A percentile compares a stretch with the other conserved stretches of the same genome.
Conservation (phyloP, 306 rosid genomes). For the Lathyrus oleraceus region DNA sequence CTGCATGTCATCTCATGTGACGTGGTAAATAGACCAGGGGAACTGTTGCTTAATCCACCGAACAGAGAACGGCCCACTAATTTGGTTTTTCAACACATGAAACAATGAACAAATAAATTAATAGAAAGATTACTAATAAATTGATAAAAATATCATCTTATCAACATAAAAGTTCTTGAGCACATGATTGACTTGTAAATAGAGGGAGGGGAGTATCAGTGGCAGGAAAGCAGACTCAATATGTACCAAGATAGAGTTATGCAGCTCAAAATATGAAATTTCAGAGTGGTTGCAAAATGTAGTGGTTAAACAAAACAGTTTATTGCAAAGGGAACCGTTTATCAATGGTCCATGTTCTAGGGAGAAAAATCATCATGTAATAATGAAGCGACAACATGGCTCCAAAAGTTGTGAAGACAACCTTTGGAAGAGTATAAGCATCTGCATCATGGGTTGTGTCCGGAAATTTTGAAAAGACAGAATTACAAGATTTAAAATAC, state of each 20-base stretch:
- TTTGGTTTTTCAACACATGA: slow-evolving; percentile 38
- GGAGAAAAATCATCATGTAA: slow-evolving; percentile 6
- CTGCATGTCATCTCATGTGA: slow-evolving; percentile 50
- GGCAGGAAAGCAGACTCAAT: slow-evolving; percentile 11
- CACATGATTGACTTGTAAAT: neutral
- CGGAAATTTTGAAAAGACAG: neutral
- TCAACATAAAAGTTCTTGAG: neutral
- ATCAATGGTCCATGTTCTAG: neutral
- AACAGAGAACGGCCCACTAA: slow-evolving; percentile 68
- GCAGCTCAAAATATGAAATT: slow-evolving; percentile 21
- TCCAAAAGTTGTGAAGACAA: neutral
- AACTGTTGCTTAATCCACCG: slow-evolving; percentile 53
- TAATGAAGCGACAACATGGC: neutral
- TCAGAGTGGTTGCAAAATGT: slow-evolving; percentile 42
- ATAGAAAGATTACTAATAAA: neutral
- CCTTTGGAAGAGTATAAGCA: neutral
- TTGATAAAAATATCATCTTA: neutral
- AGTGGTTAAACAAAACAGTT: neutral
- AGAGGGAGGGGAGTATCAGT: neutral
- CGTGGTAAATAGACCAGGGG: slow-evolving; percentile 45
- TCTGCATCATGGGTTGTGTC: neutral
- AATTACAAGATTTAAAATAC: neutral
- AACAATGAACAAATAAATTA: slow-evolving; percentile 8
- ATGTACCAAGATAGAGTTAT: neutral
- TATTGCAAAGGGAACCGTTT: slow-evolving; percentile 1